A percentile compares a stretch with the other conserved stretches of the same genome.
These are phyloP conservation scores for Saccharomyces pastorianus DNA, from an alignment of 1,139 yeast genomes.

Conservation along the genomic window DNA sequence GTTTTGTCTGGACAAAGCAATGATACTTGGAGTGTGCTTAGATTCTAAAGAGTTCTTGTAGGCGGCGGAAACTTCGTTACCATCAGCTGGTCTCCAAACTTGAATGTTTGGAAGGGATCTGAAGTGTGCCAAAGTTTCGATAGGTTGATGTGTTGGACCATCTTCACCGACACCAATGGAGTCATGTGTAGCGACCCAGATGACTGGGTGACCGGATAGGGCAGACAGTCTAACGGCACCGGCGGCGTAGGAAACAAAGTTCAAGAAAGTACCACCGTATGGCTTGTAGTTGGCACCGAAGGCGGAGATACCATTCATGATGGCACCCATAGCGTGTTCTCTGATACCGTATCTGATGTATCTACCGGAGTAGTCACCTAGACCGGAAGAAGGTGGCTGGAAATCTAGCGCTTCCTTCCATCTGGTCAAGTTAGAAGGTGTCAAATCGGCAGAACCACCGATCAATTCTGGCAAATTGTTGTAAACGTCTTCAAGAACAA, in stretches of 20 bases:
- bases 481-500: slow-evolving; percentile 56
- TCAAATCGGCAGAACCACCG: slow-evolving; percentile 98
- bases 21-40: slow-evolving; percentile 71
- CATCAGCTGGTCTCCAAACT: slow-evolving; percentile 99
- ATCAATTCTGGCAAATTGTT: slow-evolving; percentile 73
- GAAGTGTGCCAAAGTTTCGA: slow-evolving; percentile 95
- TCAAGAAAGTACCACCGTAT: slow-evolving; percentile 96
- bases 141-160: slow-evolving; percentile 99
- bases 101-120: slow-evolving; percentile 92
- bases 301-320: slow-evolving; percentile 95
- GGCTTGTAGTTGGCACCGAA: slow-evolving; percentile 89
- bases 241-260: slow-evolving; percentile 95
- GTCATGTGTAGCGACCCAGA: slow-evolving; percentile 98
- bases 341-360: slow-evolving; percentile 98
- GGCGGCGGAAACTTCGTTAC: slow-evolving; percentile 97
- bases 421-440: slow-evolving; percentile 94
- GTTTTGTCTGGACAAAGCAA: slow-evolving; percentile 96
- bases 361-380: slow-evolving; percentile 88
- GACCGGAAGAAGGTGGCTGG: slow-evolving; percentile 76
- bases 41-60: slow-evolving; percentile 71
- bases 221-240: slow-evolving; percentile 97
- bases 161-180: slow-evolving; percentile 99
- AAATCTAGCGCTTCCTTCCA: slow-evolving; percentile 77
- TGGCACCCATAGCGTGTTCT: slow-evolving; percentile 99
- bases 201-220: slow-evolving; percentile 84